Percentiles rank a stretch among this genome's conserved stretches.
Evolutionary conservation across 129 eudicot genomes (phyloP).

Genomic region (Helianthus tuberosus): DNA sequence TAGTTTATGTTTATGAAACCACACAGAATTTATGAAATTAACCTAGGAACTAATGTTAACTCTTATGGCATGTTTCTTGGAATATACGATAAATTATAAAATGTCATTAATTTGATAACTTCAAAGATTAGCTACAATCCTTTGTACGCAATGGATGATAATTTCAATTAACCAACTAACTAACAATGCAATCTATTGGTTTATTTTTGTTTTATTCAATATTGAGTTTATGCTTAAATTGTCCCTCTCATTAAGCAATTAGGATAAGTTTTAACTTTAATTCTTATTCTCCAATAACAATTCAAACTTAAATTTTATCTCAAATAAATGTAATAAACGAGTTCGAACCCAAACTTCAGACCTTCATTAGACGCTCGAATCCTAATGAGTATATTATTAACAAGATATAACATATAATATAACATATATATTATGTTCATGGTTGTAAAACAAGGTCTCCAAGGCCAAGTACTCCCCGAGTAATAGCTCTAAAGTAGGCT

Average conservation of each 20-base stretch:
- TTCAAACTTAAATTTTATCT: no score
- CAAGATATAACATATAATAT: no score
- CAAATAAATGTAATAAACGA: no score
- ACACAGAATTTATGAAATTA: constrained; percentile 2
- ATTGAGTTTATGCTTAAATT: neutral
- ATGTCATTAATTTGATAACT: constrained; percentile 24
- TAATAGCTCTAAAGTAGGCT: no score
- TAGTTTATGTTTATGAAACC: neutral
- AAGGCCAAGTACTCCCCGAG: no score
- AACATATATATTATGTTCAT: no score
- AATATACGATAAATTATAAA: constrained; percentile 18
- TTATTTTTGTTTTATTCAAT: neutral
- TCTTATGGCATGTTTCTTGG: constrained; percentile 35
- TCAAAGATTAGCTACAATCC: constrained; percentile 26
- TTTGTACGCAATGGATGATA: constrained; percentile 14
- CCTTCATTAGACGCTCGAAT: no score
- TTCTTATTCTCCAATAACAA: no score
- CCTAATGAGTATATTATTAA: no score
- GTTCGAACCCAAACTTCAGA: no score
- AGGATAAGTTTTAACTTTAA: no score
- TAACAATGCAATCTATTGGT: neutral
- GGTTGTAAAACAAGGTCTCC: no score
- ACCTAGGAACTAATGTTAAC: constrained; percentile 35
- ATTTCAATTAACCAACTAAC: neutral
- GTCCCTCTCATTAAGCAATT: neutral